Conservation (phyloP, 768 basidiomycete species). For the Lanmaoa pseudosensibilis region DNA sequence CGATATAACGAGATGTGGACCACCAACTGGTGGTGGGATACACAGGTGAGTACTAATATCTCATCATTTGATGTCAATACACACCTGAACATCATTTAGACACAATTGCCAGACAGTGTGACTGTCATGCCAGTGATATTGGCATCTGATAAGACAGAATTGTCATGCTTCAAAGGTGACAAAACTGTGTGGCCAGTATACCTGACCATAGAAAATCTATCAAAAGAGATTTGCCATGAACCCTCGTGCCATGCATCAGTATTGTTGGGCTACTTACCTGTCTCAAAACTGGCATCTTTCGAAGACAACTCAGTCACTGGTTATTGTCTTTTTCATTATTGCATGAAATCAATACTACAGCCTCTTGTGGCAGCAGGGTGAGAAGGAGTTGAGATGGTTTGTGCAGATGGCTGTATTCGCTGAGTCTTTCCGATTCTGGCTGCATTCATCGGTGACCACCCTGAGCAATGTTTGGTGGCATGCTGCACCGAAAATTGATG, state of each 20-base stretch:
- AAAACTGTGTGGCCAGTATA: no score
- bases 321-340: conserved; percentile 2
- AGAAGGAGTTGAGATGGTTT: background rate
- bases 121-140: no score
- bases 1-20: background rate
- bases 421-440: background rate
- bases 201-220: no score
- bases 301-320: background rate
- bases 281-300: background rate
- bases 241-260: background rate
- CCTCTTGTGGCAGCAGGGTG: background rate
- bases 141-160: no score
- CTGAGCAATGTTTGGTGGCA: background rate
- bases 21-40: background rate
- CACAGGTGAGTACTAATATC: no score
- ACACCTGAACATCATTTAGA: background rate
- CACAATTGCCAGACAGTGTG: background rate
- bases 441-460: background rate
- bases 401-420: background rate
- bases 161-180: no score
- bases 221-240: background rate
- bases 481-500: conserved; percentile 2
- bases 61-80: no score
- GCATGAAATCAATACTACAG: background rate
- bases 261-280: background rate